Evolutionary conservation across 768 basidiomycete genomes (phyloP).

Genomic region (Boletus sensibilis): DNA sequence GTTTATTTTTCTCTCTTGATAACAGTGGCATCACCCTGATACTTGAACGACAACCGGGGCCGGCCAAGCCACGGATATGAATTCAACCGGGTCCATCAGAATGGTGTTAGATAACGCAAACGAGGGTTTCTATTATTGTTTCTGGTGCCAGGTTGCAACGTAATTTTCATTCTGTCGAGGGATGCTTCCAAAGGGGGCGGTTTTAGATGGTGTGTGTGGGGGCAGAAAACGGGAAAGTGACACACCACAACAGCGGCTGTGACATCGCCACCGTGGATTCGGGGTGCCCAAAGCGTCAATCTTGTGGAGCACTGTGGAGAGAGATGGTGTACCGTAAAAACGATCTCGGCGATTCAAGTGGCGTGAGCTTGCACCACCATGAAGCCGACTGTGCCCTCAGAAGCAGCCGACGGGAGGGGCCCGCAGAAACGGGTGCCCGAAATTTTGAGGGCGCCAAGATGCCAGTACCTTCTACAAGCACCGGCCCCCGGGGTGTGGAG

Average conservation of each 20-base stretch:
- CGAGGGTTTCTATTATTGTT: not conserved
- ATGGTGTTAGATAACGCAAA: not conserved
- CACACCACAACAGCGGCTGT: not conserved
- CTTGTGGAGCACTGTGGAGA: constrained; percentile 19
- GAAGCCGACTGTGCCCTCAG: not conserved
- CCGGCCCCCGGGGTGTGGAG: not conserved
- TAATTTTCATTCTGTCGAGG: constrained; percentile 2
- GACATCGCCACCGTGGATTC: not conserved
- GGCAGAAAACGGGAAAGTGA: not conserved
- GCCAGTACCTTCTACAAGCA: not conserved
- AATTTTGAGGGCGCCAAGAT: not conserved
- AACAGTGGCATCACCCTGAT: not conserved
- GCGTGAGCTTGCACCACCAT: not conserved
- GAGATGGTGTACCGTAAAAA: not conserved
- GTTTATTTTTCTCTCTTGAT: not conserved
- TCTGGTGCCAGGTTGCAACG: not conserved
- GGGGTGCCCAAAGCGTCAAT: constrained; percentile 6
- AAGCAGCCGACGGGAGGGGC: not conserved
- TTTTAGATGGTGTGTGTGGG: not conserved
- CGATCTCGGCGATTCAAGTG: not conserved
- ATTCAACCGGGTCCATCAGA: not conserved
- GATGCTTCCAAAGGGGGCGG: not conserved
- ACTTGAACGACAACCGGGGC: not conserved
- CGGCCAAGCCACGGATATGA: not conserved
- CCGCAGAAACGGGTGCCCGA: constrained; percentile 1